A percentile compares a stretch with the other conserved stretches of the same genome.
phyloP scores from a whole-genome alignment of 2,329 filamentous ascomycete species.

The Ophiostoma triangulosporum region DNA sequence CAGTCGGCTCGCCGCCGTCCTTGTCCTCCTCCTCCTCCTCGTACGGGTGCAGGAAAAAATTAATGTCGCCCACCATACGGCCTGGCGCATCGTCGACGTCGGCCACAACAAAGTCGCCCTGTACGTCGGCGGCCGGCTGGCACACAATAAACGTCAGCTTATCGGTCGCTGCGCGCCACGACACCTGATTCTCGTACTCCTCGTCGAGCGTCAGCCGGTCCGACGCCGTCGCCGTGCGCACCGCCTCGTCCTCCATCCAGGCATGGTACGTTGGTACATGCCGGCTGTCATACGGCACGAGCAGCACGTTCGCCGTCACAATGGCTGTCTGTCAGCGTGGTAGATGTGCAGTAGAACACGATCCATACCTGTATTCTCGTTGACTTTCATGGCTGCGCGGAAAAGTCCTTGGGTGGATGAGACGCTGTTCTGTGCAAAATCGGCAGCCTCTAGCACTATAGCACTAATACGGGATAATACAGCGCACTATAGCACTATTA shows the following conservation, averaged over 20 bases:
- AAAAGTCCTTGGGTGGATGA: too few species aligned
- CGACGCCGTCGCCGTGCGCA: conserved; percentile 76
- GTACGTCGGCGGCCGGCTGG: conserved; percentile 24
- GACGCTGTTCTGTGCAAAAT: too few species aligned
- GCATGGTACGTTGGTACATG: conserved; percentile 75
- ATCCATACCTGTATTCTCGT: conserved; percentile 23
- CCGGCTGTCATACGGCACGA: conserved; percentile 71
- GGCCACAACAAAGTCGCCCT: not conserved
- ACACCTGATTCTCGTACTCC: conserved; percentile 82
- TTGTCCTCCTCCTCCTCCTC: conserved; percentile 33
- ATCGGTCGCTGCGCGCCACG: conserved; percentile 68
- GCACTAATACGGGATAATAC: not conserved
- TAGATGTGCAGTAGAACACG: not conserved
- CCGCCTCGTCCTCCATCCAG: conserved; percentile 78
- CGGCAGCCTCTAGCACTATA: too few species aligned
- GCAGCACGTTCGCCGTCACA: conserved; percentile 48
- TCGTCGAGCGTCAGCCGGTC: conserved; percentile 67
- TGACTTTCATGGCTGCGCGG: conserved; percentile 10
- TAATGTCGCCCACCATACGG: conserved; percentile 61
- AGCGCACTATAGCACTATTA: too few species aligned
- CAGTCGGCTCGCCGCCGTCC: conserved; percentile 30
- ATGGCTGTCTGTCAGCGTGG: conserved; percentile 38
- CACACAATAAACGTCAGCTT: conserved; percentile 91
- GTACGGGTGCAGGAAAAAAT: conserved; percentile 59
- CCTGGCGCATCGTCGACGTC: conserved; percentile 38